phyloP scores from a whole-genome alignment of 2,329 filamentous ascomycete species.

The Fusarium sp. region DNA sequence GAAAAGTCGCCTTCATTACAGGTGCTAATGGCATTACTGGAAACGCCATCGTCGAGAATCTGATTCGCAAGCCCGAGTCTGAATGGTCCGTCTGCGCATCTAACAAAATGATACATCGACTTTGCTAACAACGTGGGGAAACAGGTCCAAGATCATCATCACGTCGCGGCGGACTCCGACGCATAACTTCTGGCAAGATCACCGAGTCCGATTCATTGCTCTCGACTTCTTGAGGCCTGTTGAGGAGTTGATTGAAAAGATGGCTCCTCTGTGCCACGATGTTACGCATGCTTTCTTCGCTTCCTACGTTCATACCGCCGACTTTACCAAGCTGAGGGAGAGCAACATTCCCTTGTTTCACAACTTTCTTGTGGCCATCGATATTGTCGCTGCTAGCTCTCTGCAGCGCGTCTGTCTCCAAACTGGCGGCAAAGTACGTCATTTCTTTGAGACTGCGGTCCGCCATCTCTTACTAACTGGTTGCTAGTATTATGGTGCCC shows the following conservation, averaged over 20 bases:
- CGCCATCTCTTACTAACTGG: background rate
- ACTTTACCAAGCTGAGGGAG: conserved; percentile 28
- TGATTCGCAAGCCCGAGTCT: conserved; percentile 24
- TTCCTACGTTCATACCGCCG: conserved; percentile 28
- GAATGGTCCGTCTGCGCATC: conserved; percentile 10
- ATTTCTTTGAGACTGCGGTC: background rate
- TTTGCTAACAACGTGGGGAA: background rate
- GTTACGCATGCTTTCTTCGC: conserved; percentile 32
- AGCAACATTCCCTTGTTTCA: conserved; percentile 28
- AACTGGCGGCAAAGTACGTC: conserved; percentile 28
- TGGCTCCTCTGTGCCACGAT: conserved; percentile 25
- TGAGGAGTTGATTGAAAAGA: conserved; percentile 24
- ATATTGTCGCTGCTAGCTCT: conserved; percentile 21
- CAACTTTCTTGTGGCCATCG: conserved; percentile 28
- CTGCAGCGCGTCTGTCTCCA: conserved; percentile 27
- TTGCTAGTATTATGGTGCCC: conserved; percentile 25
- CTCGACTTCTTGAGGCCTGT: conserved; percentile 30
- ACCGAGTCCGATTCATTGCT: conserved; percentile 22
- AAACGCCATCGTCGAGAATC: conserved; percentile 30
- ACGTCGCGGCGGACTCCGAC: conserved; percentile 19
- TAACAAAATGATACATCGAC: background rate
- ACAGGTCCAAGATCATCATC: conserved; percentile 35
- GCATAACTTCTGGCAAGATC: conserved; percentile 29
- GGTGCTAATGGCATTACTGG: conserved; percentile 33
- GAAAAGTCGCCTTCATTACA: conserved; percentile 30